Percentiles rank a stretch among this genome's conserved stretches.
These are phyloP conservation scores for Botrytis fabae DNA, from an alignment of 2,329 filamentous ascomycete genomes.

Conservation along the genomic window DNA sequence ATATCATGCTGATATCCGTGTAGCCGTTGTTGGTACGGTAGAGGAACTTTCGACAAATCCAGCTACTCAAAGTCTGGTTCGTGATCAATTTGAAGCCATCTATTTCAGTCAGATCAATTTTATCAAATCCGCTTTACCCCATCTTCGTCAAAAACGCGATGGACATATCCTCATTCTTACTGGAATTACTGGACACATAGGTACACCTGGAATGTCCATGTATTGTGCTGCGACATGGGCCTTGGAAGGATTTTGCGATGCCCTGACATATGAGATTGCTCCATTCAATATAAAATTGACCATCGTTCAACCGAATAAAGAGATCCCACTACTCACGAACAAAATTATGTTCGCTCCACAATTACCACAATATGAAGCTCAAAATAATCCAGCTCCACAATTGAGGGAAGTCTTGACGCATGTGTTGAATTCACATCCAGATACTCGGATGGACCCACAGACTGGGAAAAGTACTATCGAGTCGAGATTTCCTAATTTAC, in stretches of 20 bases:
- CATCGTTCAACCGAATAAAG: conserved; percentile 92
- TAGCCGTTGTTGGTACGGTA: conserved; percentile 83
- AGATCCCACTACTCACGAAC: conserved; percentile 85
- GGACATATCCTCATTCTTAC: conserved; percentile 91
- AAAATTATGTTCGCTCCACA: conserved; percentile 81
- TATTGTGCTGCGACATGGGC: conserved; percentile 94
- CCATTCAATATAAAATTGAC: conserved; percentile 97
- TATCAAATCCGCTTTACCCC: conserved; percentile 82
- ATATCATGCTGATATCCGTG: not conserved
- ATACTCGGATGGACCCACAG: conserved; percentile 49
- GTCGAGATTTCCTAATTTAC: conserved; percentile 73
- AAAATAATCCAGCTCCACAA: conserved; percentile 73
- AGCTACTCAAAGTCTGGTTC: conserved; percentile 73
- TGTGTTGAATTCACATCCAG: conserved; percentile 74
- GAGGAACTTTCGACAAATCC: conserved; percentile 80
- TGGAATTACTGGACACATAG: conserved; percentile 87
- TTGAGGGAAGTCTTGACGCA: conserved; percentile 80
- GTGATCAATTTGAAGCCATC: conserved; percentile 90
- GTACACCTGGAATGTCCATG: conserved; percentile 86
- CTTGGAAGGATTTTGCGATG: conserved; percentile 93
- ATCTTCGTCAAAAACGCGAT: conserved; percentile 74
- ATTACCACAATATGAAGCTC: conserved; percentile 67
- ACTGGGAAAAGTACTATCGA: conserved; percentile 46
- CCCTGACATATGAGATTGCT: conserved; percentile 90
- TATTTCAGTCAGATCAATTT: conserved; percentile 97